Evolutionary conservation across 352 stramenopile species (phyloP).

Genomic region (Globisporangium uncinulatum): DNA sequence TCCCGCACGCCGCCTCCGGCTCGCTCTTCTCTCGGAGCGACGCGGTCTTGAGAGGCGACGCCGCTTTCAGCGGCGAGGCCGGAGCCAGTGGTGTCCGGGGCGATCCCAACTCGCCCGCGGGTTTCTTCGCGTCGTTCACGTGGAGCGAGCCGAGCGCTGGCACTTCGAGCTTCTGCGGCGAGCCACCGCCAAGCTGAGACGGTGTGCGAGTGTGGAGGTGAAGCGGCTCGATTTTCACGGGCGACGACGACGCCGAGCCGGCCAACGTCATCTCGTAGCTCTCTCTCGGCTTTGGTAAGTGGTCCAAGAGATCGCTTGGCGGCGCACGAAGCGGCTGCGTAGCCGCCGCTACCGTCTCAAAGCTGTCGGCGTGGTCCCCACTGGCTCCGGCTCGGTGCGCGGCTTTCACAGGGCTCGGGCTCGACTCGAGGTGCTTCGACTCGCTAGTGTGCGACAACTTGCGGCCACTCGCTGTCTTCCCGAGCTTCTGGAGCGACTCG

Average conservation of each 20-base stretch:
- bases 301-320: conserved; percentile 2
- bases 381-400: conserved; percentile 1
- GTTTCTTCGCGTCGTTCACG: conserved; percentile 1
- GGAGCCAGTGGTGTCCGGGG: neutral
- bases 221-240: conserved; percentile 32
- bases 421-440: conserved; percentile 5
- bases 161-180: conserved; percentile 11
- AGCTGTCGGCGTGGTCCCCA: neutral
- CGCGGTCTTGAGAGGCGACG: conserved; percentile 11
- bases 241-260: conserved; percentile 8
- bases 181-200: neutral
- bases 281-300: conserved; percentile 22
- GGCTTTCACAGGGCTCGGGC: conserved; percentile 3
- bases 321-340: neutral
- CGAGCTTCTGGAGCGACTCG: conserved; percentile 54
- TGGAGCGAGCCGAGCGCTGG: neutral
- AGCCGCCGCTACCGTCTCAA: neutral
- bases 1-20: neutral
- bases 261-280: neutral
- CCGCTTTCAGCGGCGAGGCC: neutral
- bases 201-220: conserved; percentile 8
- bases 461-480: conserved; percentile 10
- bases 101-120: neutral
- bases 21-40: conserved; percentile 12
- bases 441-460: conserved; percentile 7